Evolutionary conservation across 768 basidiomycete species (phyloP).

Genomic region (Rhizopogon vinicolor): DNA sequence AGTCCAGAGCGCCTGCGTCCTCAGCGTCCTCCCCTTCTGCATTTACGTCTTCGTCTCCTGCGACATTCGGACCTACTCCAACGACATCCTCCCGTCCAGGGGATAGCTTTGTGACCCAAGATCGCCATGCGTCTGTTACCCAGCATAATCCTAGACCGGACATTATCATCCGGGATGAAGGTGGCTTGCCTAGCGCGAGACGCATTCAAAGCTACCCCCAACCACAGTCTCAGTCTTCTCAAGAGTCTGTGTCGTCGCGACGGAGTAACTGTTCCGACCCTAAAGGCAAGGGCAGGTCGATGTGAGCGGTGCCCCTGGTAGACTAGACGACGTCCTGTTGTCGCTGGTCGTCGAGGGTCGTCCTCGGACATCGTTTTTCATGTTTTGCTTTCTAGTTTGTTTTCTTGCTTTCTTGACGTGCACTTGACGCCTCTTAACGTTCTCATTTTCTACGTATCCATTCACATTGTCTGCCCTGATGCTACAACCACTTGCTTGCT

Average conservation of each 20-base stretch:
- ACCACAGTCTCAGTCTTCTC: conserved; percentile 1
- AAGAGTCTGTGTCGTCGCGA: conserved; percentile 16
- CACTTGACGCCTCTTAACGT: background rate
- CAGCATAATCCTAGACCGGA: conserved; percentile 9
- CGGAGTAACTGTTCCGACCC: conserved; percentile 11
- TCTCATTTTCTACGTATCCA: background rate
- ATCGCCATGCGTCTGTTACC: background rate
- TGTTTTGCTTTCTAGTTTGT: background rate
- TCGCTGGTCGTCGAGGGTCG: background rate
- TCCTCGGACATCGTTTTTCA: background rate
- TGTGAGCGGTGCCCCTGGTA: background rate
- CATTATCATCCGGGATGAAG: conserved; percentile 7
- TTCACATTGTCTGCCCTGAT: background rate
- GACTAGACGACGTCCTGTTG: background rate
- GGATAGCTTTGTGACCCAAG: conserved; percentile 4
- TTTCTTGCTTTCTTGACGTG: background rate
- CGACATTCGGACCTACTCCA: background rate
- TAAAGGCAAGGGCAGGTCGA: conserved; percentile 3
- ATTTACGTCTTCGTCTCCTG: conserved; percentile 7
- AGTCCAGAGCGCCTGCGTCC: background rate
- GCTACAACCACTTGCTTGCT: background rate
- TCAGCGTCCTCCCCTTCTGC: conserved; percentile 2
- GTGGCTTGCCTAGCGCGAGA: conserved; percentile 6
- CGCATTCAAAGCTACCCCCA: conserved; percentile 5
- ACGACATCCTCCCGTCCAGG: background rate